Evolutionary conservation across 441 rosid species (phyloP), one percentile per base, ranked within the genome.

Genomic region (Breynia disticha): DNA sequence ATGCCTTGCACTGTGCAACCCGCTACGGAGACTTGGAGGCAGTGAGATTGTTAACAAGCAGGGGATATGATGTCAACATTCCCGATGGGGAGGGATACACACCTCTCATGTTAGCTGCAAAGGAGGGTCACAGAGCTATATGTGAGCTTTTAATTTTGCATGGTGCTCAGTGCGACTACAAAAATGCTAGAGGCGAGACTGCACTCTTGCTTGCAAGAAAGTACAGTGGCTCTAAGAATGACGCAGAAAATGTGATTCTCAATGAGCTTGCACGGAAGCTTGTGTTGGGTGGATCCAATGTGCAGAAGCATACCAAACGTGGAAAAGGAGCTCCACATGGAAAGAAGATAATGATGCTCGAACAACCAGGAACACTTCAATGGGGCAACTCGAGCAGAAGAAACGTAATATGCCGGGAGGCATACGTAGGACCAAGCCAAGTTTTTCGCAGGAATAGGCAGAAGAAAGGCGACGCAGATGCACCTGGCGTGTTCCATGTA

Each of bases 81-180:
- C 81, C 78, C 0, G 90, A 89, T 32, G 85, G 83, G 37, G 85
- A 84, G 16, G 93, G 87, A 21, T 80, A 84, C 69, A 84, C 97
- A 48, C 90, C 99, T 4, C 82, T 93, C n/a, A 93, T 89, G 97
- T 76, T 93, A 53, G 97, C 97, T 11, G 99, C 97, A 11, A 84
- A 66, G 59, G 88, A 80, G 73, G 96, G 93, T 19, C 87, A 80
- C 43, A 66, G 76, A 11, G 56, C 74, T 35, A 70, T 79, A 67
- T 83, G 99, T 9, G 69, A 76, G 65, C 81, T 84, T 47, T 60
- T 93, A 66, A 79, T 93, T 39, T 64, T 78, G 0, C 57, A 51
- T 0, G 97, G 97, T 0, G 95, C 95, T 22, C 57, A 64, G 18
- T 89, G 95, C 17, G 67, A 80, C 16, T 71, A 62, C 19, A 84